Percentiles rank a stretch among this genome's conserved stretches.
Evolutionary conservation across 176 grass and related monocot species (phyloP).

Genomic region (Hordeum marinum): DNA sequence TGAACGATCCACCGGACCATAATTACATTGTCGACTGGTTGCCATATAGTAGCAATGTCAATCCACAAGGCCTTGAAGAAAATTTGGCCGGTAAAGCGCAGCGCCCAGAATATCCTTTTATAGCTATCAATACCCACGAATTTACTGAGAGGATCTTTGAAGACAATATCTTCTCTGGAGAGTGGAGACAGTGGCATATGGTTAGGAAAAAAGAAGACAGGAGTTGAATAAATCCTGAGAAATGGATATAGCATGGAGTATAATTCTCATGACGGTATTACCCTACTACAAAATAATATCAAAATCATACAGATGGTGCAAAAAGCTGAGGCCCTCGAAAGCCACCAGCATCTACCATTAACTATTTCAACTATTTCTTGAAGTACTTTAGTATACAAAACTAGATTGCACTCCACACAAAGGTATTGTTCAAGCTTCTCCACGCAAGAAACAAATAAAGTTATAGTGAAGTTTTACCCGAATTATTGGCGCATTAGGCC

Average conservation of each 20-base stretch:
- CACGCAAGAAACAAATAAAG: no score
- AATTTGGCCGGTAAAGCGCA: slow-evolving; percentile 49
- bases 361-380: neutral
- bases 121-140: slow-evolving; percentile 67
- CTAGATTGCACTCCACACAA: neutral
- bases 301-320: neutral
- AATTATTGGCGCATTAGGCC: no score
- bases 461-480: no score
- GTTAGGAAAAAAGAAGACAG: neutral
- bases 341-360: neutral
- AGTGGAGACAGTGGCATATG: slow-evolving; percentile 20
- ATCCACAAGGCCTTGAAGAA: slow-evolving; percentile 83
- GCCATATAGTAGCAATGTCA: slow-evolving; percentile 76
- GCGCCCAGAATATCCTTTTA: slow-evolving; percentile 68
- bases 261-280: neutral
- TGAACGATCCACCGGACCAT: slow-evolving; percentile 89
- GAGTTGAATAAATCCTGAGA: neutral
- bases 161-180: slow-evolving; percentile 78
- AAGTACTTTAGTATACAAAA: neutral
- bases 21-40: slow-evolving; percentile 64
- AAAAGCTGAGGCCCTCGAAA: neutral
- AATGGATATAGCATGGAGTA: neutral
- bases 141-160: slow-evolving; percentile 85
- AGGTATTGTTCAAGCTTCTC: no score
- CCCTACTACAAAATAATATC: neutral